phyloP scores from a whole-genome alignment of 108 stramenopile genomes.

The Pseudonitzschia pungens region DNA sequence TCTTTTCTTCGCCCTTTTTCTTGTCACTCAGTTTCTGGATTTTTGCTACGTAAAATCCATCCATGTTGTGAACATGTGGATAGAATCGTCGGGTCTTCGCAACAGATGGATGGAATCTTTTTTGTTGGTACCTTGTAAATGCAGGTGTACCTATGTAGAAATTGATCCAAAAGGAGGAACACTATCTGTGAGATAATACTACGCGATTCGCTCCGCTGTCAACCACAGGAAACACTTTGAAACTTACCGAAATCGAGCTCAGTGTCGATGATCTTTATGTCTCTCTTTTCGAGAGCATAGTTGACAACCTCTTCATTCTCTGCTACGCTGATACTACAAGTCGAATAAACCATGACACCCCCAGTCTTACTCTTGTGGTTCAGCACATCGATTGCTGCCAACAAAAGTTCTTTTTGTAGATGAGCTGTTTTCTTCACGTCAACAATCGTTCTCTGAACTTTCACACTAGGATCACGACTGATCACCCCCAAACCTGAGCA shows the following conservation, averaged over 20 bases:
- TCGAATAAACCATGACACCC: slow-evolving; percentile 97
- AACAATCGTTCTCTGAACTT: slow-evolving; percentile 91
- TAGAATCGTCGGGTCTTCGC: slow-evolving; percentile 93
- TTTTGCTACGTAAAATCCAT: slow-evolving; percentile 99
- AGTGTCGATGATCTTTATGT: slow-evolving; percentile 93
- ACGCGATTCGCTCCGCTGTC: background rate
- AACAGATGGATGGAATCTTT: slow-evolving; percentile 96
- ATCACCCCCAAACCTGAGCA: slow-evolving; percentile 98
- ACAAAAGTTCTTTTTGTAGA: slow-evolving; percentile 96
- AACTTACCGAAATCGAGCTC: slow-evolving; percentile 89
- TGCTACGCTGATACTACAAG: slow-evolving; percentile 94
- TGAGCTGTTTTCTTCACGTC: slow-evolving; percentile 92
- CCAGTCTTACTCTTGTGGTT: slow-evolving; percentile 93
- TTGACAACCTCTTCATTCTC: slow-evolving; percentile 99
- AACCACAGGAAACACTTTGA: background rate
- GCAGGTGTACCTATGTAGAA: slow-evolving; percentile 77
- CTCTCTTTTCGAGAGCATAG: slow-evolving; percentile 92
- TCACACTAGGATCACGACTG: slow-evolving; percentile 95
- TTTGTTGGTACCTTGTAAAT: slow-evolving; percentile 92
- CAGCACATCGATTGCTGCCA: slow-evolving; percentile 96
- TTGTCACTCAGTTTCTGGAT: slow-evolving; percentile 91
- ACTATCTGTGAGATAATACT: slow-evolving; percentile 9
- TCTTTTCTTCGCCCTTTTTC: slow-evolving; percentile 24
- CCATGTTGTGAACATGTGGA: slow-evolving; percentile 99
- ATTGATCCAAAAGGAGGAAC: background rate